A percentile compares a stretch with the other conserved stretches of the same genome.
These are phyloP conservation scores for Solanum piurae DNA, from an alignment of 257 asterid genomes.

Conservation along the genomic window DNA sequence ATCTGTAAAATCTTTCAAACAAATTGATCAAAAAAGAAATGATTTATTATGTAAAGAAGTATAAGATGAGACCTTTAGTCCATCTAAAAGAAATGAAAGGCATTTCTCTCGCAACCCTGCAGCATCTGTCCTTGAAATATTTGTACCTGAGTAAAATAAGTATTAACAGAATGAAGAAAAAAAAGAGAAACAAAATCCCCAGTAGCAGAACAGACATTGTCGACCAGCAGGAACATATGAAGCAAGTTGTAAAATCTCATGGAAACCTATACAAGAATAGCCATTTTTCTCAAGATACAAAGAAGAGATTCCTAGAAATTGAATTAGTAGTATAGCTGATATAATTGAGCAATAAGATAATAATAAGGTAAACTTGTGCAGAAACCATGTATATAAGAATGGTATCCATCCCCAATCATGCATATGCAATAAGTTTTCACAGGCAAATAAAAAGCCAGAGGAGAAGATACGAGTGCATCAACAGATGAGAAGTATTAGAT, in stretches of 20 bases:
- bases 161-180: background rate
- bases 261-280: background rate
- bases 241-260: background rate
- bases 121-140: conserved; percentile 69
- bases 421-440: background rate
- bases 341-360: background rate
- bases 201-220: background rate
- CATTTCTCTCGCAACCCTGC: conserved; percentile 55
- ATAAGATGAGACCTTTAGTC: conserved; percentile 47
- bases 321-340: background rate
- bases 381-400: background rate
- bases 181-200: background rate
- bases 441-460: background rate
- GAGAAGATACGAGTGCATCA: background rate
- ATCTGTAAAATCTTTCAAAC: background rate
- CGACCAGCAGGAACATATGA: background rate
- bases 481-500: background rate
- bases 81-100: conserved; percentile 55
- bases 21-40: background rate
- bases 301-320: background rate
- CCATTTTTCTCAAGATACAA: background rate
- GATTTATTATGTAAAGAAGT: background rate
- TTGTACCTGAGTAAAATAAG: conserved; percentile 47
- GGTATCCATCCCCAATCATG: background rate
- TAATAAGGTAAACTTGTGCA: background rate